Base-by-base conservation (phyloP, 371 early-diverging fungal species). In the Mucor indicus region DNA sequence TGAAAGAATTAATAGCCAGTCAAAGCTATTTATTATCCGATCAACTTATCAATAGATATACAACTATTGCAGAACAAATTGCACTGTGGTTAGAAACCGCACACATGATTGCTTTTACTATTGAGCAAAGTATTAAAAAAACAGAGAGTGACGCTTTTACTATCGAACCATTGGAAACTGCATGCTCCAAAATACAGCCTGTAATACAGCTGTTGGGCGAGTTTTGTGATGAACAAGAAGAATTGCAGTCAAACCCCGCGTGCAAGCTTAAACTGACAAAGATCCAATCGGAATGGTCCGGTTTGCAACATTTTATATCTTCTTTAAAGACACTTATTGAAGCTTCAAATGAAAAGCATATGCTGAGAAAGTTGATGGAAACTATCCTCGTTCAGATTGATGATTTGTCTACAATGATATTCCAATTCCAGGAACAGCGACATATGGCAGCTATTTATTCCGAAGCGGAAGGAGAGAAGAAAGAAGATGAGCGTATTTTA, bases 241-340 rank as follows among this genome's bases (percentile, higher is more conserved):
- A 16, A 9, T n/a, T 33, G 21, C 44, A 29, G n/a, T 32, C 27
- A 17, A 29, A 4, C 6, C 23, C n/a, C 19, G 20, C 11, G 25
- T 20, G 17, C 20, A 60, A 50, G 19, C 38, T 64, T 30, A 38
- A 53, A 1, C 33, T 64, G 13, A 68, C 65, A 22, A 74, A 74
- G 44, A 43, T 74, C 4, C 75, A 74, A 25, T 70, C 71, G 11
- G 75, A 74, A 44, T 70, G 71, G 71, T 74, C 75, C 20, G 70
- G 71, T 12, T 45, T 74, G 15, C 67, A 67, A 43, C 75, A 74
- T 32, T 74, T 67, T 46, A 50, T 67, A 7, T 35, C 57, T 2
- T 70, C 61, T 3, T 62, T 74, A 12, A 64, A 64, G 23, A 56
- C 60, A 4, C 22, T 50, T 1, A 38, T 64, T 3, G 31, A 62